These are phyloP conservation scores for Asterella californica DNA, from an alignment of 225 moss, liverwort and hornwort species.

Conservation along the genomic window DNA sequence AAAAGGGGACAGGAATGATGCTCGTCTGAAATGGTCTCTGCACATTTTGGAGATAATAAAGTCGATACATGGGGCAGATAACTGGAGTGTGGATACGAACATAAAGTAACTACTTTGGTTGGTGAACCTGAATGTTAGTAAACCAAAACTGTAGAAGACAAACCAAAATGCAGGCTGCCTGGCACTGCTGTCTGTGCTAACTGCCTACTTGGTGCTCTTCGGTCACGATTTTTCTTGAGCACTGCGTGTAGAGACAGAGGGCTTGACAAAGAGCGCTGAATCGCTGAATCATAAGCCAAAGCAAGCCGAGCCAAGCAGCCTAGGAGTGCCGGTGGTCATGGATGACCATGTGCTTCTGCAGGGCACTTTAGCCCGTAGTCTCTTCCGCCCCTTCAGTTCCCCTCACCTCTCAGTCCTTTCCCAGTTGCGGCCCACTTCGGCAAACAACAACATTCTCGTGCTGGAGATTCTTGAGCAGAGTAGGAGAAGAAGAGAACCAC, in stretches of 20 bases:
- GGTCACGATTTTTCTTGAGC: neutral
- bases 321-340: constrained; percentile 20
- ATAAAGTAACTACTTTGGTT: neutral
- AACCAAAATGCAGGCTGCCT: neutral
- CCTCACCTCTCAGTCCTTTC: neutral
- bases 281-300: neutral
- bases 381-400: constrained; percentile 21
- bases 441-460: neutral
- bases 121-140: neutral
- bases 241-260: neutral
- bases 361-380: constrained; percentile 14
- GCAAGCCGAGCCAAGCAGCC: neutral
- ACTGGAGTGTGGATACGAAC: neutral
- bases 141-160: neutral
- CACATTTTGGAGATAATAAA: no score
- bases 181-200: constrained; percentile 10
- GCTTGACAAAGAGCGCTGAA: neutral
- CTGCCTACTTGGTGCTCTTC: neutral
- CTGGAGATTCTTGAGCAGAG: constrained; percentile 1
- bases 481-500: neutral
- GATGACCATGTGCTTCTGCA: constrained; percentile 11
- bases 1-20: no score
- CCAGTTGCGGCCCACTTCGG: neutral
- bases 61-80: neutral
- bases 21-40: no score